phyloP scores from a whole-genome alignment of 2,329 filamentous ascomycete genomes.

The Cytospora piceicola region DNA sequence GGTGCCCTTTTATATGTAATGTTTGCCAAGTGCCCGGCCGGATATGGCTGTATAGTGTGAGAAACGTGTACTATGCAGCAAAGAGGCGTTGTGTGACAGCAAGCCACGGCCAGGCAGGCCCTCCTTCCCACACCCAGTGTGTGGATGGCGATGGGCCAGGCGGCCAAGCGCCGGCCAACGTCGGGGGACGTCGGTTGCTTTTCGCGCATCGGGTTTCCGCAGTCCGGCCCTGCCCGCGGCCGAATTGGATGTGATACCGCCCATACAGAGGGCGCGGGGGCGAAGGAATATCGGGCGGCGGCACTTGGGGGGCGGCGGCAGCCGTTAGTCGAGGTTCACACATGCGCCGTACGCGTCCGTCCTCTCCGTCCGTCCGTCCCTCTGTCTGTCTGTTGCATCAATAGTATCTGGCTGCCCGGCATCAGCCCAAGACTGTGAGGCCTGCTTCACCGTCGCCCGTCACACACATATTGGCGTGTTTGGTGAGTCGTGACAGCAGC shows the following conservation, averaged over 20 bases:
- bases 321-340: neutral
- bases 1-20: slow-evolving; percentile 22
- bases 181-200: neutral
- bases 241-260: slow-evolving; percentile 27
- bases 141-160: slow-evolving; percentile 10
- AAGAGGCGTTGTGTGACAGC: slow-evolving; percentile 16
- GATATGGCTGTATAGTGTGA: slow-evolving; percentile 7
- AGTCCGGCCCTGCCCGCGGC: slow-evolving; percentile 13
- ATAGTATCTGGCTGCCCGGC: neutral
- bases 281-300: slow-evolving; percentile 13
- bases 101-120: slow-evolving; percentile 14
- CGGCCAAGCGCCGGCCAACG: slow-evolving; percentile 3
- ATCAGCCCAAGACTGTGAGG: neutral
- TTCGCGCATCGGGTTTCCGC: slow-evolving; percentile 5
- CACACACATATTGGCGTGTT: slow-evolving; percentile 18
- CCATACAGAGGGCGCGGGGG: slow-evolving; percentile 13
- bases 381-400: neutral
- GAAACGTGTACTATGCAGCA: neutral
- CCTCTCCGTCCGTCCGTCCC: neutral
- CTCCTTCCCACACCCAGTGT: neutral
- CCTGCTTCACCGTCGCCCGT: neutral
- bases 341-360: neutral
- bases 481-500: neutral
- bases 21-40: slow-evolving; percentile 18
- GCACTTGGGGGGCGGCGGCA: neutral